Evolutionary conservation across 1,139 yeast genomes (phyloP).

Genomic region (Geotrichum restrictum): DNA sequence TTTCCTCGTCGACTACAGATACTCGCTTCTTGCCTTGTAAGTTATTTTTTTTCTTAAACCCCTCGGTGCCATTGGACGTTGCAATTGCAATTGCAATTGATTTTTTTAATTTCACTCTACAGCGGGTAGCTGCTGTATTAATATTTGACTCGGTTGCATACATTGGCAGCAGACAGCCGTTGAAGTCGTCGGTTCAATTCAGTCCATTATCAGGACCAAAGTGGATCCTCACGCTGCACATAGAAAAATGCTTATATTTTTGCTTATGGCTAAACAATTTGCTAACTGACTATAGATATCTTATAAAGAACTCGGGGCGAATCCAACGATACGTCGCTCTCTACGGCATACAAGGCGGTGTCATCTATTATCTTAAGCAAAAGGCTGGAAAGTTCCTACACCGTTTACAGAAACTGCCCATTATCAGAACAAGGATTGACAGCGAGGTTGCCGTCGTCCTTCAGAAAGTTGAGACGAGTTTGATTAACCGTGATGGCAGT

Average conservation of each 20-base stretch:
- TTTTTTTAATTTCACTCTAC: too few relatives aligned
- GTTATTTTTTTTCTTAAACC: too few relatives aligned
- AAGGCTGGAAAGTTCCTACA: constrained; percentile 22
- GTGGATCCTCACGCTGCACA: background rate
- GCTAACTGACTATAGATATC: constrained; percentile 8
- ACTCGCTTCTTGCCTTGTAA: constrained; percentile 1
- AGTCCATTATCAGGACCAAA: background rate
- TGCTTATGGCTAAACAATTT: background rate
- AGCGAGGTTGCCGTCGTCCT: constrained; percentile 53
- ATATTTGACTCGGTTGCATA: background rate
- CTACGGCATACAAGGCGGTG: constrained; percentile 15
- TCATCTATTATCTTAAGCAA: background rate
- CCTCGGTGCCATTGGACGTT: too few relatives aligned
- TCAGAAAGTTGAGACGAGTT: constrained; percentile 48
- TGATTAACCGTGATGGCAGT: constrained; percentile 51
- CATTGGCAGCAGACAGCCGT: too few relatives aligned
- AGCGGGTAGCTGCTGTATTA: too few relatives aligned
- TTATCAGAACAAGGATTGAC: constrained; percentile 54
- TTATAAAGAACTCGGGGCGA: background rate
- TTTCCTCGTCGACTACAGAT: background rate
- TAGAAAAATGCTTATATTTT: too few relatives aligned
- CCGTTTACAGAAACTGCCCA: constrained; percentile 42
- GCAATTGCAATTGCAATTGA: too few relatives aligned
- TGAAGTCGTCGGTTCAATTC: background rate
- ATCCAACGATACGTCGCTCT: constrained; percentile 8